phyloP scores from a whole-genome alignment of 2,329 filamentous ascomycete genomes.

The Pestalotiopsis sp. region DNA sequence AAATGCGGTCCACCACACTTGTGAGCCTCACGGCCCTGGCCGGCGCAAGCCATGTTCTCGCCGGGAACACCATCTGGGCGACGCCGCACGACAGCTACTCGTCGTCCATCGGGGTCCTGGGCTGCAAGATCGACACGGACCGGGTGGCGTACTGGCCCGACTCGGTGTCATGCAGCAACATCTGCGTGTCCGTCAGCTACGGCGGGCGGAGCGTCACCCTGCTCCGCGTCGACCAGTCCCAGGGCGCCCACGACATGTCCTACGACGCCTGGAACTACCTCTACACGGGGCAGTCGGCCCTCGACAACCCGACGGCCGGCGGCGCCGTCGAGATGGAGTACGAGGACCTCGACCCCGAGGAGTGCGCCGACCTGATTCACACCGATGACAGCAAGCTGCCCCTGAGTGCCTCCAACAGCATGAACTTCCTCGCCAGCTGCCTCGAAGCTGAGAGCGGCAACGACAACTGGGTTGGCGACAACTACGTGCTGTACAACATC shows the following conservation, averaged over 20 bases:
- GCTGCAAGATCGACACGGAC: conserved; percentile 64
- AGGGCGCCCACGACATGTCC: conserved; percentile 58
- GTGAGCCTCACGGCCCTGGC: neutral
- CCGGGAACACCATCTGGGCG: conserved; percentile 36
- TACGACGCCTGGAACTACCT: conserved; percentile 67
- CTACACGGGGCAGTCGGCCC: conserved; percentile 50
- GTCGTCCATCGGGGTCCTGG: conserved; percentile 59
- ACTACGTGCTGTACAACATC: conserved; percentile 58
- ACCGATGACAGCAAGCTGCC: conserved; percentile 53
- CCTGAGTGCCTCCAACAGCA: conserved; percentile 58
- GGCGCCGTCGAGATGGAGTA: conserved; percentile 56
- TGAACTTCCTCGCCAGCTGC: conserved; percentile 55
- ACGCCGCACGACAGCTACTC: conserved; percentile 62
- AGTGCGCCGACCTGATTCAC: conserved; percentile 54
- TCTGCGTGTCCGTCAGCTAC: conserved; percentile 58
- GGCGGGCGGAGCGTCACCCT: conserved; percentile 56
- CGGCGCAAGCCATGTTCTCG: neutral
- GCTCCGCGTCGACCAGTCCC: conserved; percentile 58
- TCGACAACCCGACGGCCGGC: conserved; percentile 46
- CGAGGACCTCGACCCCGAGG: conserved; percentile 47
- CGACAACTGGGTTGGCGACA: conserved; percentile 53
- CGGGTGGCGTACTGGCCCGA: conserved; percentile 64
- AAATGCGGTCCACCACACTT: conserved; percentile 1
- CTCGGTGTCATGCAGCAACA: conserved; percentile 54
- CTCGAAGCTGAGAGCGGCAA: conserved; percentile 32